Percentiles rank a stretch among this genome's conserved stretches.
These are phyloP conservation scores for Fusarium chlamydosporum DNA, from an alignment of 2,329 filamentous ascomycete species.

Conservation along the genomic window DNA sequence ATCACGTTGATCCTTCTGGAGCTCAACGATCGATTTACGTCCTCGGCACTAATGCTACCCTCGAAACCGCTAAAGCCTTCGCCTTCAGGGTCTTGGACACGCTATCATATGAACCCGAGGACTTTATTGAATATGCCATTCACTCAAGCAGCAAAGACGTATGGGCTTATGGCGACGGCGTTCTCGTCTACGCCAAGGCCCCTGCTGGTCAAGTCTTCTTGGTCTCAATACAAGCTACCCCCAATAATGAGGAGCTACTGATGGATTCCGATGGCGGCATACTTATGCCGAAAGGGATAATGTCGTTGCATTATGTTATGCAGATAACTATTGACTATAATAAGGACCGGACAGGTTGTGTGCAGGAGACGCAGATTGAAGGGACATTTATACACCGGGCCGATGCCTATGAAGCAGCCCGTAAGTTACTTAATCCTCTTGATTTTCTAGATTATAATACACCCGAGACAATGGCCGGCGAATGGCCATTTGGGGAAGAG, in stretches of 20 bases:
- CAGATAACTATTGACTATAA: constrained; percentile 61
- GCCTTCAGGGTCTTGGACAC: constrained; percentile 51
- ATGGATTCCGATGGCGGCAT: constrained; percentile 41
- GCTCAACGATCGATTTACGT: constrained; percentile 53
- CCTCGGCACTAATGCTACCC: constrained; percentile 57
- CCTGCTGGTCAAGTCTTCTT: constrained; percentile 57
- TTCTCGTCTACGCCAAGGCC: constrained; percentile 56
- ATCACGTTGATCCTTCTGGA: constrained; percentile 47
- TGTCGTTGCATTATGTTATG: constrained; percentile 59
- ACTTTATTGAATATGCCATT: constrained; percentile 55
- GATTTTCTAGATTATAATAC: constrained; percentile 57
- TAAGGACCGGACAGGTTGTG: constrained; percentile 54
- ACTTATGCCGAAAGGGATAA: constrained; percentile 47
- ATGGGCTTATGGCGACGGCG: constrained; percentile 58
- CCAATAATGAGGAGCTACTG: constrained; percentile 54
- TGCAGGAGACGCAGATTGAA: constrained; percentile 57
- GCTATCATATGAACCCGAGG: constrained; percentile 56
- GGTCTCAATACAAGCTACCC: constrained; percentile 57
- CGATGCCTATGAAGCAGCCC: constrained; percentile 56
- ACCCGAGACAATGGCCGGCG: constrained; percentile 46
- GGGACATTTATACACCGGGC: constrained; percentile 55
- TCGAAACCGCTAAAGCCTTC: constrained; percentile 57
- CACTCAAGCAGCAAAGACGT: constrained; percentile 11
- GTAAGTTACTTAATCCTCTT: constrained; percentile 50
- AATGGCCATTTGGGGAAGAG: constrained; percentile 63